phyloP scores from a whole-genome alignment of 2,329 filamentous ascomycete genomes.

The Colletotrichum destructivum region DNA sequence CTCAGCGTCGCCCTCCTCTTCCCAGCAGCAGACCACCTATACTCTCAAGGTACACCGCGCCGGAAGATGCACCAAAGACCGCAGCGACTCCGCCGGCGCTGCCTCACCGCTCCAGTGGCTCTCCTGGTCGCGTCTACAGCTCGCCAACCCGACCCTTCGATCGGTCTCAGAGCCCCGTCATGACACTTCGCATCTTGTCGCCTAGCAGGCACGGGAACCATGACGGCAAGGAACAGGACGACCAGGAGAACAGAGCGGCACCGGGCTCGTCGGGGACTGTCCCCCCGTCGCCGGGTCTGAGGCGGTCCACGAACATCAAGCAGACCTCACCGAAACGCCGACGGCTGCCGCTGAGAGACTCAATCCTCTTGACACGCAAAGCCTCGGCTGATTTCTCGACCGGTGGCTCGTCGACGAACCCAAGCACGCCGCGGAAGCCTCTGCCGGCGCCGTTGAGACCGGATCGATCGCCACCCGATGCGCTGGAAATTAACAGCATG shows the following conservation, averaged over 20 bases:
- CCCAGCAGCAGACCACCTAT: constrained; percentile 25
- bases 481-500: constrained; percentile 15
- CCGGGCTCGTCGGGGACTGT: not conserved
- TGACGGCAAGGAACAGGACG: constrained; percentile 15
- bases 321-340: constrained; percentile 24
- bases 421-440: not conserved
- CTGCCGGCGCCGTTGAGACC: not conserved
- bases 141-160: constrained; percentile 27
- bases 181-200: constrained; percentile 33
- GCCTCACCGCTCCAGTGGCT: constrained; percentile 21
- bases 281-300: not conserved
- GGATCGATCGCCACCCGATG: not conserved
- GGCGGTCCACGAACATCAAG: constrained; percentile 21
- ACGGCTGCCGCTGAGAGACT: constrained; percentile 30
- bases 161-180: constrained; percentile 30
- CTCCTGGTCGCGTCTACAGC: constrained; percentile 32
- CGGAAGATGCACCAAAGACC: constrained; percentile 11
- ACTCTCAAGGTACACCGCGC: constrained; percentile 24
- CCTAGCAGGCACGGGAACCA: constrained; percentile 6
- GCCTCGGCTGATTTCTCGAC: constrained; percentile 20
- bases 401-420: not conserved
- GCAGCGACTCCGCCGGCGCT: not conserved
- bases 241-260: constrained; percentile 13
- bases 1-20: constrained; percentile 9
- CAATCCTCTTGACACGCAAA: constrained; percentile 32